Evolutionary conservation across 768 basidiomycete genomes (phyloP).

Genomic region (Exsudoporus frostii): DNA sequence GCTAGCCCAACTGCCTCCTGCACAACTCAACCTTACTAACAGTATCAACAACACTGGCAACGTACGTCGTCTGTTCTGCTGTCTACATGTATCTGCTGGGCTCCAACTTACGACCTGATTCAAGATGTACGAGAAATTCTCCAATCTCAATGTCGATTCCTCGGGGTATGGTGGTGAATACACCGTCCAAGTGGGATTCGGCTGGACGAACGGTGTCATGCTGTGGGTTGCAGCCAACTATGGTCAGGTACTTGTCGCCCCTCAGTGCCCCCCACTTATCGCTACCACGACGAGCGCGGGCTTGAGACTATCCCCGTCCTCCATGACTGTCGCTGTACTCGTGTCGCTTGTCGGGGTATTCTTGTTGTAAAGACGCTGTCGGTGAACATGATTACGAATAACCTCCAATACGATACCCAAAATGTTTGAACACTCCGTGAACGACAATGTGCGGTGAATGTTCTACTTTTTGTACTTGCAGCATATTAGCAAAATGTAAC

Average conservation of each 20-base stretch:
- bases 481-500: no score
- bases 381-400: neutral
- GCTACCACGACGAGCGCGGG: conserved; percentile 1
- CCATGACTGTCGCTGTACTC: neutral
- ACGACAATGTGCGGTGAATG: no score
- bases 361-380: neutral
- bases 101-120: neutral
- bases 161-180: conserved; percentile 86
- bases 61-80: conserved; percentile 40
- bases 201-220: conserved; percentile 84
- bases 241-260: conserved; percentile 55
- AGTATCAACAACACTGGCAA: conserved; percentile 71
- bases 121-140: conserved; percentile 91
- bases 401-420: no score
- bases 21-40: conserved; percentile 65
- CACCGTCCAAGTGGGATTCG: conserved; percentile 82
- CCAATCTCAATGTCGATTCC: conserved; percentile 70
- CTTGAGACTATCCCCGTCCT: neutral
- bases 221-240: conserved; percentile 73
- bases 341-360: conserved; percentile 1
- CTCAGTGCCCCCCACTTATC: conserved; percentile 55
- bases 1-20: conserved; percentile 64
- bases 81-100: neutral
- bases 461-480: no score
- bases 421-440: no score